Evolutionary conservation across 2,329 filamentous ascomycete species (phyloP).

Genomic region (Didymella lethalis): DNA sequence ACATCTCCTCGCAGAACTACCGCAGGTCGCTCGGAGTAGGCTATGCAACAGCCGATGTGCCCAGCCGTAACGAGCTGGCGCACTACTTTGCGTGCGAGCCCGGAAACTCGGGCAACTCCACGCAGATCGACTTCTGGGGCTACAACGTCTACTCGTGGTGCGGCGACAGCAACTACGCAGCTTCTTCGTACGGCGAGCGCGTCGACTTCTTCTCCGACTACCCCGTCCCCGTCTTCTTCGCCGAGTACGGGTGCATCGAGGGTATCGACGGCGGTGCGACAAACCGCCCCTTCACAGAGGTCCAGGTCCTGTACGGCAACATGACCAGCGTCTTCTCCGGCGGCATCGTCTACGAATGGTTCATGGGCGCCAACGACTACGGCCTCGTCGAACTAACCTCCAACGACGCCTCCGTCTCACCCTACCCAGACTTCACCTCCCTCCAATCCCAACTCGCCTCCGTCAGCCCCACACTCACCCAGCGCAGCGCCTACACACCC

Average conservation of each 20-base stretch:
- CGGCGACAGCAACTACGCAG: conserved; percentile 76
- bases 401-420: conserved; percentile 66
- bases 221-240: conserved; percentile 95
- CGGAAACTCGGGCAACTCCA: conserved; percentile 49
- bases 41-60: conserved; percentile 94
- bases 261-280: conserved; percentile 48
- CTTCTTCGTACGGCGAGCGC: conserved; percentile 81
- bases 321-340: conserved; percentile 93
- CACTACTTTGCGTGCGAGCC: conserved; percentile 93
- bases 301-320: conserved; percentile 78
- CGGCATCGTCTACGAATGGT: conserved; percentile 99
- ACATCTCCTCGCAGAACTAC: conserved; percentile 81
- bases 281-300: conserved; percentile 84
- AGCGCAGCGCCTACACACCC: conserved; percentile 72
- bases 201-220: conserved; percentile 87
- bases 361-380: conserved; percentile 88
- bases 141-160: conserved; percentile 99
- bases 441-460: conserved; percentile 73
- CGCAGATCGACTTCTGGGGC: conserved; percentile 93
- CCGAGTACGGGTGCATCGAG: conserved; percentile 94
- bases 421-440: conserved; percentile 74
- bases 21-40: conserved; percentile 80
- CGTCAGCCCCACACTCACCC: conserved; percentile 70
- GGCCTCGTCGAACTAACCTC: conserved; percentile 74
- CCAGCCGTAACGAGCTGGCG: conserved; percentile 80